Evolutionary conservation across 1,284 basidiomycete species (phyloP).

Genomic region (Ganoderma meredithae): DNA sequence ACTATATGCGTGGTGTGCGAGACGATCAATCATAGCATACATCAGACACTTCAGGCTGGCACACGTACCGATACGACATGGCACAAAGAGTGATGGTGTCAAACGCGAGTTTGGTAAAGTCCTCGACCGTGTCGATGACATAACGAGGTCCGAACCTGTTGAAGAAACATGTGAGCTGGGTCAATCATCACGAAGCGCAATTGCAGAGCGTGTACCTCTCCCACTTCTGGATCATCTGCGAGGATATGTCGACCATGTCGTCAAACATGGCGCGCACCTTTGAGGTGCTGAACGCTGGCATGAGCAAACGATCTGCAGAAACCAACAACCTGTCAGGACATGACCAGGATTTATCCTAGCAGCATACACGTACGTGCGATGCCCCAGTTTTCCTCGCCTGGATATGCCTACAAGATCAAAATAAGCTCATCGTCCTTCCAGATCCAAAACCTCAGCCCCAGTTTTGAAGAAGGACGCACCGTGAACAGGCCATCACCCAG

Average conservation of each 20-base stretch:
- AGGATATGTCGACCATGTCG: conserved; percentile 58
- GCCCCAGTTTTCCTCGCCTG: conserved; percentile 57
- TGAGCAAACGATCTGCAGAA: conserved; percentile 54
- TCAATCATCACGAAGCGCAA: background rate
- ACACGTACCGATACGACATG: conserved; percentile 51
- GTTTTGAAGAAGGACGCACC: conserved; percentile 33
- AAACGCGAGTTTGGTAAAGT: conserved; percentile 57
- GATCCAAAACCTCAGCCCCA: background rate
- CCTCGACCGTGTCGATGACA: conserved; percentile 52
- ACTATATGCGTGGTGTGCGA: conserved; percentile 27
- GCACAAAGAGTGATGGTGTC: conserved; percentile 55
- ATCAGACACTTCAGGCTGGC: background rate
- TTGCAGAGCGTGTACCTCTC: conserved; percentile 42
- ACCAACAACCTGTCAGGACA: background rate
- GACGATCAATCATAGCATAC: background rate
- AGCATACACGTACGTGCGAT: conserved; percentile 48
- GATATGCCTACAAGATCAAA: conserved; percentile 40
- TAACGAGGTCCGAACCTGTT: conserved; percentile 54
- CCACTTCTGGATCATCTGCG: conserved; percentile 57
- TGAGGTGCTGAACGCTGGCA: conserved; percentile 58
- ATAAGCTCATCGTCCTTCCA: no score
- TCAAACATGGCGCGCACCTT: conserved; percentile 57
- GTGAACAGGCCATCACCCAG: conserved; percentile 57
- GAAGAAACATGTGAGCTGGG: background rate
- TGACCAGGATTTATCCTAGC: background rate